Conservation (phyloP, 495 filamentous ascomycete species). For the Podospora tetraspora region DNA sequence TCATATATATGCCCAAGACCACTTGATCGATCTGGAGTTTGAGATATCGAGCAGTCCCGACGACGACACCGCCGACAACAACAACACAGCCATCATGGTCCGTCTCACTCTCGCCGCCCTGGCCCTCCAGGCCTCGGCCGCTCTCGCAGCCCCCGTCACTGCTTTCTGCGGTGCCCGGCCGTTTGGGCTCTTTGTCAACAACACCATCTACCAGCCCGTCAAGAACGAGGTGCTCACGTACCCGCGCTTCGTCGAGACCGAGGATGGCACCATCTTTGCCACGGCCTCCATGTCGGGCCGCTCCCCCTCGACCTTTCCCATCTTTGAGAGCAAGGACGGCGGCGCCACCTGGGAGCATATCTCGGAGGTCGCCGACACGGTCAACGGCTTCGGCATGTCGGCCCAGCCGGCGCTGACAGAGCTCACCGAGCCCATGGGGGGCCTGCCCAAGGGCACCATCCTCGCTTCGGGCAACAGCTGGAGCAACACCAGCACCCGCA, state of each 20-base stretch:
- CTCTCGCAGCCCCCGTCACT: not conserved
- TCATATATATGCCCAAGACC: not conserved
- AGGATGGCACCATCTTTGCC: conserved; percentile 49
- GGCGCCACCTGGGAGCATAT: conserved; percentile 60
- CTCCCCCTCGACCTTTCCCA: conserved; percentile 58
- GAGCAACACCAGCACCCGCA: conserved; percentile 48
- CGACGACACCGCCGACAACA: not conserved
- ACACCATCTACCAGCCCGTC: conserved; percentile 42
- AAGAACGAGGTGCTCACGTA: conserved; percentile 40
- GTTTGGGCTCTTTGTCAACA: conserved; percentile 26
- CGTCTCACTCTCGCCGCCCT: not conserved
- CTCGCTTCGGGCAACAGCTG: conserved; percentile 60
- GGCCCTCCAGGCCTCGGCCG: not conserved
- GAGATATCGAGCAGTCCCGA: not conserved
- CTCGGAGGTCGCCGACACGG: conserved; percentile 55
- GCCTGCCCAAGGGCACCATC: conserved; percentile 54
- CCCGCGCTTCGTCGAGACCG: conserved; percentile 47
- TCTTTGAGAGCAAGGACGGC: conserved; percentile 57
- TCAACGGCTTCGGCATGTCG: conserved; percentile 58
- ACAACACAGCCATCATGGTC: not conserved
- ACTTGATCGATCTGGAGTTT: not conserved
- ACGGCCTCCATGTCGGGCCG: conserved; percentile 53
- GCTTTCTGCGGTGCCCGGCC: conserved; percentile 4
- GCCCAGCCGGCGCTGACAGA: conserved; percentile 66
- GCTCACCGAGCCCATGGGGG: conserved; percentile 51